Evolutionary conservation across 306 rosid species (phyloP), one percentile per base, ranked within the genome.

Genomic region (Senna siamea): DNA sequence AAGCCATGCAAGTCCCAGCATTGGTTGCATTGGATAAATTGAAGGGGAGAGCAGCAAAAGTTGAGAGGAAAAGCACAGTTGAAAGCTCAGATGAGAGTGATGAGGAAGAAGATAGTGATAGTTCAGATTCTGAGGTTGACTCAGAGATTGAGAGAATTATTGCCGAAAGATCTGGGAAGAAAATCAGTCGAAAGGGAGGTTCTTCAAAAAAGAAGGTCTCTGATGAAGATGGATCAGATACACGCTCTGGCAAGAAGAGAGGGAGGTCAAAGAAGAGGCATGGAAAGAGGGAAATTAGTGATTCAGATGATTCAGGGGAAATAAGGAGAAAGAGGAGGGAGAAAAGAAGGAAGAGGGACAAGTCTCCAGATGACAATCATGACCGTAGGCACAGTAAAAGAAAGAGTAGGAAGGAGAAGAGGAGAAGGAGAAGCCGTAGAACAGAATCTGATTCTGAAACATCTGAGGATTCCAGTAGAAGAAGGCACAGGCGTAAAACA

Each of bases 211-310:
- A 79, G 53, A 60, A 56, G 70, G 79, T 80, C 22, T 81, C 57
- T 0, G 89, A 83, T 55, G 85, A 69, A 65, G 90, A 85, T 60
- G 87, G 20, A 12, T 84, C 85, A 0, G 86, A 79, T 78, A 44
- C 75, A 38, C 88, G 85, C 74, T 85, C 89, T 23, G 82, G 76
- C 74, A 73, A 80, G 84, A 86, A 74, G 83, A 90, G 96, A 82
- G 94, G 96, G 9, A 86, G 92, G 82, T 86, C 92, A 26, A 90
- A 90, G 85, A 89, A 83, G 84, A 88, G 92, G 80, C 84, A 87
- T 62, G 62, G 77, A 47, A 86, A 76, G 80, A 90, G 92, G 73
- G 82, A 64, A n/a, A 77, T 53, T 43, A 84, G 89, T 41, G 92
- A 84, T 70, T 92, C 91, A 0, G 96, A 90, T 82, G 87, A 89